phyloP scores from a whole-genome alignment of 495 filamentous ascomycete genomes.

The Mytilinidion resinicola region DNA sequence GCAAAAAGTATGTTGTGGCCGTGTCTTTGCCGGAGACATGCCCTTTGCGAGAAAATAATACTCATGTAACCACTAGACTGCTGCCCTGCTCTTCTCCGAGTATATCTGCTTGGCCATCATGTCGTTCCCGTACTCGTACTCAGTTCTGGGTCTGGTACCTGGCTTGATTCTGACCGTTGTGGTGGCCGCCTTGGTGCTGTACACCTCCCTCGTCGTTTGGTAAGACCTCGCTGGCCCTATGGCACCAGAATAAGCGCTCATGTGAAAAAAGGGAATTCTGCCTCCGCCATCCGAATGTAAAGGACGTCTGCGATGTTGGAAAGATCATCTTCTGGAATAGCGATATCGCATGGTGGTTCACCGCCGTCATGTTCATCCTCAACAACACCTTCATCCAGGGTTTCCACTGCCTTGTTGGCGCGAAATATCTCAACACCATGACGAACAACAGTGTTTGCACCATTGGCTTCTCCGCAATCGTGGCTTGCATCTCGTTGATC shows the following conservation, averaged over 20 bases:
- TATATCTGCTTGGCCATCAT: constrained; percentile 93
- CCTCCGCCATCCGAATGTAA: constrained; percentile 75
- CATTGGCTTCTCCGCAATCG: constrained; percentile 64
- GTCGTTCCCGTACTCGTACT: constrained; percentile 89
- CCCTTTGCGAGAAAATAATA: not conserved
- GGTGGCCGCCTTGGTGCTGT: constrained; percentile 66
- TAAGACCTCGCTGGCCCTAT: constrained; percentile 29
- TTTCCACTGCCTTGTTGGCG: constrained; percentile 70
- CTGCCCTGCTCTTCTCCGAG: constrained; percentile 79
- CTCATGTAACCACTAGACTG: constrained; percentile 52
- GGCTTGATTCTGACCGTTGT: constrained; percentile 76
- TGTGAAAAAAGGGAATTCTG: constrained; percentile 61
- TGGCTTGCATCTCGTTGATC: constrained; percentile 62
- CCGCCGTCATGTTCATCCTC: constrained; percentile 79
- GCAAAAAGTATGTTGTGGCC: constrained; percentile 60
- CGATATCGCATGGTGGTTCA: constrained; percentile 73
- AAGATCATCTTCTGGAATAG: constrained; percentile 80
- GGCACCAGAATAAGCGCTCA: not conserved
- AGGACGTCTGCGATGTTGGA: constrained; percentile 86
- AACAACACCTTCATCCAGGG: constrained; percentile 90
- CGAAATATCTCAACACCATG: constrained; percentile 83
- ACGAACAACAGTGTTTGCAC: constrained; percentile 59
- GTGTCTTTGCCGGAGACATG: not conserved
- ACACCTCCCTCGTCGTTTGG: constrained; percentile 80
- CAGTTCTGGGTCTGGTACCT: constrained; percentile 76